These are phyloP conservation scores for Ceratobasidium papillatum DNA, from an alignment of 1,284 basidiomycete species.

Conservation along the genomic window DNA sequence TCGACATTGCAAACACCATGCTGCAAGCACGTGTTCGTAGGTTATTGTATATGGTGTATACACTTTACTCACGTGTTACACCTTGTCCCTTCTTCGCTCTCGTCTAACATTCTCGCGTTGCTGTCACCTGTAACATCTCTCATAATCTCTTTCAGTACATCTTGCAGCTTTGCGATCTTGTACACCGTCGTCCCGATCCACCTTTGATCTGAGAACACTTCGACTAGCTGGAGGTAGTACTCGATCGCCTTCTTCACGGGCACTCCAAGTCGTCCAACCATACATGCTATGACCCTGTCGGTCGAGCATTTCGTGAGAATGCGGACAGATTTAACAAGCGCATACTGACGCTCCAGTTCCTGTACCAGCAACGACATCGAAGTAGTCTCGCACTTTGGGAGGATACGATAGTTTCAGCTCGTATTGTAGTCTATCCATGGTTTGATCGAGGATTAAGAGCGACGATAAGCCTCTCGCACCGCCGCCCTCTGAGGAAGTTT, in stretches of 20 bases:
- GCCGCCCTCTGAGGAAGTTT: no score
- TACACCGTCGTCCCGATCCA: background rate
- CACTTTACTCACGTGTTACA: background rate
- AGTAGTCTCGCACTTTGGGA: no score
- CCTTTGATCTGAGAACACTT: conserved; percentile 8
- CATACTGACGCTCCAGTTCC: no score
- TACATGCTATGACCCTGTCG: background rate
- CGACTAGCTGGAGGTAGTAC: background rate
- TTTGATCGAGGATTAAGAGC: no score
- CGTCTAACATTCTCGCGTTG: background rate
- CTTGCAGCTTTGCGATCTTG: background rate
- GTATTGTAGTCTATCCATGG: no score
- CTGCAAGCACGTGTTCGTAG: no score
- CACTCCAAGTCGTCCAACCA: background rate
- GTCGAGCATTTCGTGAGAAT: no score
- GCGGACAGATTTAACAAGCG: no score
- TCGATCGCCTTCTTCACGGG: background rate
- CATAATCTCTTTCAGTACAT: background rate
- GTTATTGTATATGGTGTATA: no score
- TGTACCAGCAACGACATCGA: no score
- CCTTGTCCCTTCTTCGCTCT: background rate
- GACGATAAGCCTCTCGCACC: no score
- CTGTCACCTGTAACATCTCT: background rate
- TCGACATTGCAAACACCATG: conserved; percentile 11
- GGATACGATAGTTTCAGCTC: no score